These are phyloP conservation scores for Porogramme epimiltina DNA, from an alignment of 1,284 basidiomycete species.

Conservation along the genomic window DNA sequence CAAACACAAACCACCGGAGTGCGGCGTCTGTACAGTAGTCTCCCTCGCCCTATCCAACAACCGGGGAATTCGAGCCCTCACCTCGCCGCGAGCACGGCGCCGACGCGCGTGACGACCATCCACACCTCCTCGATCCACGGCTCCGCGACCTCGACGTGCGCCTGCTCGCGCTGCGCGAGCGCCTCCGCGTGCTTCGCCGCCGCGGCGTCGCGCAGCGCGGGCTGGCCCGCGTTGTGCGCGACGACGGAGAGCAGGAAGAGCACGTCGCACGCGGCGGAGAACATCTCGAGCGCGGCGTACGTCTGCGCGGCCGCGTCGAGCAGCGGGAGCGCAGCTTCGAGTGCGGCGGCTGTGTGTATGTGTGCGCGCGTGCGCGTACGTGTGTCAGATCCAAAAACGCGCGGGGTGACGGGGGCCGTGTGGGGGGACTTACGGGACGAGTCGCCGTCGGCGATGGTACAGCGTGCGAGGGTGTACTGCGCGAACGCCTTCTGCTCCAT, in stretches of 20 bases:
- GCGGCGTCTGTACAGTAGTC: too few species aligned
- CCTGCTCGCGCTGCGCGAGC: constrained; percentile 39
- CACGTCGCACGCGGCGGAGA: constrained; percentile 61
- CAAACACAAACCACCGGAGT: too few species aligned
- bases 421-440: constrained; percentile 19
- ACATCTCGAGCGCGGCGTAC: constrained; percentile 59
- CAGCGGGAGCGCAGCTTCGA: constrained; percentile 32
- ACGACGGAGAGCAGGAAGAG: constrained; percentile 70
- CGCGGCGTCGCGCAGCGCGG: constrained; percentile 53
- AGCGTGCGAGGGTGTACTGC: constrained; percentile 71
- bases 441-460: constrained; percentile 54
- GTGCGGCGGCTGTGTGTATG: constrained; percentile 45
- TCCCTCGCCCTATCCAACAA: too few species aligned
- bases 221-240: constrained; percentile 67
- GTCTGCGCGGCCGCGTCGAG: constrained; percentile 59
- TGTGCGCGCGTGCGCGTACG: background rate
- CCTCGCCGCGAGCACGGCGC: constrained; percentile 52
- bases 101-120: constrained; percentile 59
- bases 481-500: constrained; percentile 75
- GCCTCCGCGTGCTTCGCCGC: constrained; percentile 52
- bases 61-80: too few species aligned
- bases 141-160: constrained; percentile 48
- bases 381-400: background rate
- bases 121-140: constrained; percentile 56
- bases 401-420: background rate